Evolutionary conservation across 106 monocot genomes (phyloP).

Genomic region (Allium sativum): DNA sequence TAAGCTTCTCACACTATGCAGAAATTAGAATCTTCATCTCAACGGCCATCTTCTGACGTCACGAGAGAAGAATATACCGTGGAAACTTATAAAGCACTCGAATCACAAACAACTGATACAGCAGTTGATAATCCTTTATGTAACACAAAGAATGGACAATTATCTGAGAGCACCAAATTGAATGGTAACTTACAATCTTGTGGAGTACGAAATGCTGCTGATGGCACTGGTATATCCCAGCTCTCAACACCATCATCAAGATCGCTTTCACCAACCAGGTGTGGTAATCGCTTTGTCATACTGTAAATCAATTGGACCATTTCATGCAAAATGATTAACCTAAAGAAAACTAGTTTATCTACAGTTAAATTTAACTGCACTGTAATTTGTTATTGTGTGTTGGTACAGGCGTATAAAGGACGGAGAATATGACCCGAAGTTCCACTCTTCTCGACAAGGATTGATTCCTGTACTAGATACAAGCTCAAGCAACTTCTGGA

Average conservation of each 20-base stretch:
- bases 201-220: constrained; percentile 24
- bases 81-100: constrained; percentile 12
- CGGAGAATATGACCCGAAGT: constrained; percentile 51
- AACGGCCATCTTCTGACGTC: constrained; percentile 17
- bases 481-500: constrained; percentile 43
- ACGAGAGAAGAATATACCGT: constrained; percentile 19
- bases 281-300: background rate
- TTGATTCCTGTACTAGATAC: constrained; percentile 41
- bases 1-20: constrained; percentile 12
- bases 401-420: constrained; percentile 54
- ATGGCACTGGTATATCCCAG: constrained; percentile 42
- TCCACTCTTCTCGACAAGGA: constrained; percentile 25
- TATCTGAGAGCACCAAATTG: constrained; percentile 23
- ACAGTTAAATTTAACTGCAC: too few species aligned
- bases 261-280: constrained; percentile 83
- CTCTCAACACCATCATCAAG: constrained; percentile 67
- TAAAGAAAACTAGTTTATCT: too few species aligned
- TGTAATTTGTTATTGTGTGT: constrained; percentile 1
- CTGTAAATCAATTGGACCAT: too few species aligned
- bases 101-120: constrained; percentile 6
- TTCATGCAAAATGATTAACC: too few species aligned
- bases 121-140: constrained; percentile 27
- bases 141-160: constrained; percentile 16
- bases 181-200: constrained; percentile 36
- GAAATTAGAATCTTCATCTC: constrained; percentile 36